Conservation (phyloP, 208 protist genomes). For the Herpetomonas samuelpessoai region DNA sequence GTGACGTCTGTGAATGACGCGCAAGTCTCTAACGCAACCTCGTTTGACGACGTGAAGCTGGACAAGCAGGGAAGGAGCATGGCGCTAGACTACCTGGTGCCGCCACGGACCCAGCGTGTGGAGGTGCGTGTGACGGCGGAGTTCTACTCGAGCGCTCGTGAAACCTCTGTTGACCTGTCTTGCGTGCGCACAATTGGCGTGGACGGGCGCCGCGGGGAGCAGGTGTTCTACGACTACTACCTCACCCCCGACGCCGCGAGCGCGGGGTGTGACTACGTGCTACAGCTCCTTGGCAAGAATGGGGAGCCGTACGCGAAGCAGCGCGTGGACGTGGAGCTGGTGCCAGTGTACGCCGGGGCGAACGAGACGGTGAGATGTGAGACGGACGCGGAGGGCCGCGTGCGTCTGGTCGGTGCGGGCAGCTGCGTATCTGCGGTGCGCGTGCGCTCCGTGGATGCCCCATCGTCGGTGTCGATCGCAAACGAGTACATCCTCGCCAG, state of each 20-base stretch:
- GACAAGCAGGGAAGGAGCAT: neutral
- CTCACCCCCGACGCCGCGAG: constrained; percentile 3
- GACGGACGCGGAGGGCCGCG: constrained; percentile 9
- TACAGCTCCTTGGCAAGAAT: constrained; percentile 14
- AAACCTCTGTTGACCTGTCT: constrained; percentile 5
- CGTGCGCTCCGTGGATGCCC: constrained; percentile 10
- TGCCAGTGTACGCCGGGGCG: neutral
- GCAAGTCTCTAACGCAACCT: neutral
- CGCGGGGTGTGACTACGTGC: neutral
- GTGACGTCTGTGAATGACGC: constrained; percentile 9
- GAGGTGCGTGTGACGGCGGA: constrained; percentile 6
- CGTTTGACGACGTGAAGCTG: constrained; percentile 8
- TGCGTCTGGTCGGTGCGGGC: neutral
- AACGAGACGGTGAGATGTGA: neutral
- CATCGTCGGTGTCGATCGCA: neutral
- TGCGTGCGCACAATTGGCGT: constrained; percentile 6
- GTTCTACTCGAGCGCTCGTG: constrained; percentile 4
- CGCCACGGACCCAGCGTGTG: constrained; percentile 5
- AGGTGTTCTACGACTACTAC: constrained; percentile 4
- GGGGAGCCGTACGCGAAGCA: constrained; percentile 12
- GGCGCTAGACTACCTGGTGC: constrained; percentile 12
- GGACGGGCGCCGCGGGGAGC: neutral
- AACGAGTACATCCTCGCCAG: constrained; percentile 2
- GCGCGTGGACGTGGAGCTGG: constrained; percentile 4
- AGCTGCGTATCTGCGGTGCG: neutral